Evolutionary conservation across 1,284 basidiomycete genomes (phyloP).

Genomic region (Peniophora sp.): DNA sequence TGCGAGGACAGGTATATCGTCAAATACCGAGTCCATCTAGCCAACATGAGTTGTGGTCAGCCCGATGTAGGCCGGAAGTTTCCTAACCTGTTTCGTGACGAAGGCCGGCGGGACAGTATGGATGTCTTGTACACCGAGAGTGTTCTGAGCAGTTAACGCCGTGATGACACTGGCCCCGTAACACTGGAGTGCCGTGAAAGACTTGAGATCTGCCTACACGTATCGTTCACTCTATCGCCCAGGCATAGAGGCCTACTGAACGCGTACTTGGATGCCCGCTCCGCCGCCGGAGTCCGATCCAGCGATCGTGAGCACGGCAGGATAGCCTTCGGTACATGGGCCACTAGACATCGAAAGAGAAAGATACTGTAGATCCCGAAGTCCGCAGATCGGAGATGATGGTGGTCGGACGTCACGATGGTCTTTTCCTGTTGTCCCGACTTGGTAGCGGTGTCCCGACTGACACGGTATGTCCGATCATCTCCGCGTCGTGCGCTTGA

Average conservation of each 20-base stretch:
- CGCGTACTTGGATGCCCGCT: slow-evolving; percentile 78
- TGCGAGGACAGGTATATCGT: slow-evolving; percentile 67
- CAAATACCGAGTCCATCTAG: slow-evolving; percentile 68
- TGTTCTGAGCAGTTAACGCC: slow-evolving; percentile 90
- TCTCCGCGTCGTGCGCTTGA: no score
- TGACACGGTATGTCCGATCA: no score
- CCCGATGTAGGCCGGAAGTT: background rate
- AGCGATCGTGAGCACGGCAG: slow-evolving; percentile 5
- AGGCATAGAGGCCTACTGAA: background rate
- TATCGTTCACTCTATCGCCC: background rate
- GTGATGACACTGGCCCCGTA: slow-evolving; percentile 88
- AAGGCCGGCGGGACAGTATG: slow-evolving; percentile 62
- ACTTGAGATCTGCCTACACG: slow-evolving; percentile 78
- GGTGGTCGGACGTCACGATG: no score
- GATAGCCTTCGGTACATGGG: background rate
- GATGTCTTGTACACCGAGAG: slow-evolving; percentile 72
- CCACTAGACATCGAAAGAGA: no score
- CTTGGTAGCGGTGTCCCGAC: no score
- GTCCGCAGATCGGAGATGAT: no score
- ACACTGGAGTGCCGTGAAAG: slow-evolving; percentile 71
- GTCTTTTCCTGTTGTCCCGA: no score
- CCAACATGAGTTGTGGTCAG: background rate
- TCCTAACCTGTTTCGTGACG: slow-evolving; percentile 56
- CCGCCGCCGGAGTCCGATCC: slow-evolving; percentile 49
- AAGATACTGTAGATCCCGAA: no score